Conservation (phyloP, 2,329 filamentous ascomycete genomes). For the Exophiala sideris region DNA sequence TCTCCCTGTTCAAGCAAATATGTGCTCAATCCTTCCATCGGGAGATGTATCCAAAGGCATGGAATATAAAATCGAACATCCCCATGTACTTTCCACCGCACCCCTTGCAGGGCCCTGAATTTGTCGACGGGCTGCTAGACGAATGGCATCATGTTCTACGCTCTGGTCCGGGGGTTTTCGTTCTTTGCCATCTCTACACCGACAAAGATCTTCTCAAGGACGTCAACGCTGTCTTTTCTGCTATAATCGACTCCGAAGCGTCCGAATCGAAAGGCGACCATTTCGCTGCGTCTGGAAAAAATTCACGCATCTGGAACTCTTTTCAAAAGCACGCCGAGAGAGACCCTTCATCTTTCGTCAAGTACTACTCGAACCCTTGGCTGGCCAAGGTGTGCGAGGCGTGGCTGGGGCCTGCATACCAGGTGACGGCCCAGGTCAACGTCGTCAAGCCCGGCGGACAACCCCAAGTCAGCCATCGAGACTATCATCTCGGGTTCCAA, state of each 20-base stretch:
- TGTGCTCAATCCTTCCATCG: slow-evolving; percentile 41
- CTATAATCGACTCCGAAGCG: slow-evolving; percentile 49
- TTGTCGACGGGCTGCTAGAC: slow-evolving; percentile 49
- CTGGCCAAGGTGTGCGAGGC: slow-evolving; percentile 51
- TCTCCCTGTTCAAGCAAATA: slow-evolving; percentile 45
- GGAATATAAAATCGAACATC: slow-evolving; percentile 48
- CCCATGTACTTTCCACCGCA: slow-evolving; percentile 48
- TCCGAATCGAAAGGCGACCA: slow-evolving; percentile 52
- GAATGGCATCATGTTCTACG: slow-evolving; percentile 60
- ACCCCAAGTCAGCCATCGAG: slow-evolving; percentile 58
- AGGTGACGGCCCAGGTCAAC: slow-evolving; percentile 61
- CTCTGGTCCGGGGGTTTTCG: slow-evolving; percentile 57
- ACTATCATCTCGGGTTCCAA: slow-evolving; percentile 65
- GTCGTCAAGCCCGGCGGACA: slow-evolving; percentile 58
- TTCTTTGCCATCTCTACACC: slow-evolving; percentile 54
- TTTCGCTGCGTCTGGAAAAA: slow-evolving; percentile 55
- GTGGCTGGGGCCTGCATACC: slow-evolving; percentile 60
- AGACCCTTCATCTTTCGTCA: slow-evolving; percentile 52
- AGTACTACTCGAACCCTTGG: slow-evolving; percentile 61
- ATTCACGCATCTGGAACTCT: slow-evolving; percentile 64
- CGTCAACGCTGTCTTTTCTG: slow-evolving; percentile 48
- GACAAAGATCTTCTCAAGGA: slow-evolving; percentile 39
- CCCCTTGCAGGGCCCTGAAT: no score
- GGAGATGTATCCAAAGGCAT: slow-evolving; percentile 49
- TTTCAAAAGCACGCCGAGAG: slow-evolving; percentile 58